Conservation (phyloP, 495 filamentous ascomycete species). For the Lophiostoma macrostomum region DNA sequence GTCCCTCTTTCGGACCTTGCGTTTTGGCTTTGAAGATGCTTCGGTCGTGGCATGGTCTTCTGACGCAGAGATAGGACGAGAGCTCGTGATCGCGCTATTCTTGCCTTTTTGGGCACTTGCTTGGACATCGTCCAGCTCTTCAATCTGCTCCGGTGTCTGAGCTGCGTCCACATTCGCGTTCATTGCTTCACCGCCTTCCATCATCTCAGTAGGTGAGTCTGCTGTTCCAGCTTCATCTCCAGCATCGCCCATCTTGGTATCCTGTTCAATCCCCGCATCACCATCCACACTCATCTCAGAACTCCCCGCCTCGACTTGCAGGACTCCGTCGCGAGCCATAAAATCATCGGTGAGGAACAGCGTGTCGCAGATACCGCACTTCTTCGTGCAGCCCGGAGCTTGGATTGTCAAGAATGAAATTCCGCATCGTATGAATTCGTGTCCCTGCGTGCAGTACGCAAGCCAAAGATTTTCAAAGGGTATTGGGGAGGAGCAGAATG, state of each 20-base stretch:
- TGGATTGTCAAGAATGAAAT: constrained; percentile 56
- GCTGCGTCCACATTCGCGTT: too few species aligned
- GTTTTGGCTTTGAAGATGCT: background rate
- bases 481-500: constrained; percentile 48
- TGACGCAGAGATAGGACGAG: too few species aligned
- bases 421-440: constrained; percentile 54
- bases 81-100: too few species aligned
- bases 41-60: too few species aligned
- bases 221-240: background rate
- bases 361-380: constrained; percentile 50
- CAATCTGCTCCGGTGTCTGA: too few species aligned
- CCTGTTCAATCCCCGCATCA: background rate
- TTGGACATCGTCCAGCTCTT: too few species aligned
- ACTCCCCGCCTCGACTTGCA: background rate
- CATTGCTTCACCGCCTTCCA: background rate
- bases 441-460: constrained; percentile 49
- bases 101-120: too few species aligned
- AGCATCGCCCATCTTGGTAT: background rate
- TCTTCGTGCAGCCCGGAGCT: constrained; percentile 54
- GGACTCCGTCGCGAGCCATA: background rate
- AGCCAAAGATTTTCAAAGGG: constrained; percentile 35
- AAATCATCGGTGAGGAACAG: constrained; percentile 51
- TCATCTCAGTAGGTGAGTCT: background rate
- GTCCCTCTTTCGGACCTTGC: background rate
- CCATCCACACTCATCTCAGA: background rate